Base-by-base conservation (phyloP, 176 grass and related monocot species). In the Phragmites australis region DNA sequence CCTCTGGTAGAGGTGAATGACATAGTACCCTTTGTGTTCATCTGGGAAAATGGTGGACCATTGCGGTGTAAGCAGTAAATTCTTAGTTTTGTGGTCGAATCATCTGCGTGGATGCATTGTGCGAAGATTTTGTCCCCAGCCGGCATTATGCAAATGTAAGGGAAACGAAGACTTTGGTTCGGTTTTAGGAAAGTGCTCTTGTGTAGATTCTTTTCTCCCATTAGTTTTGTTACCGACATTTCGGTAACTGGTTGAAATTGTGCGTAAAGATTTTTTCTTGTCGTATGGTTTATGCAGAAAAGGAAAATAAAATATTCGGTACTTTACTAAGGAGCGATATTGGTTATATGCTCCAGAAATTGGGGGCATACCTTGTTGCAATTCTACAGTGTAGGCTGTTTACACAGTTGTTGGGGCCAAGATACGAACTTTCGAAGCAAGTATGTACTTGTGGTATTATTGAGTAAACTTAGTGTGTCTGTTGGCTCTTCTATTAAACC, bases 361-460 rank as follows among this genome's bases (percentile, higher is more conserved):
- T 55, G 0, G 30, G 39, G 9, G 5, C 22, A 25, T 64, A 82
- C 0, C 12, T 69, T 81, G 10, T 27, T 46, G 23, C 37, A 22
- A 66, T 23, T 43, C 19, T 14, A n/a, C 45, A 44, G 14, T 39
- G 62, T 51, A 29, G 68, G 68, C 16, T 27, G 57, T 65, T 65
- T 83, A 16, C 2, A 1, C 70, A 65, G 80, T 53, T 17, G 45
- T 65, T 54, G 11, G 66, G 27, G 37, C 81, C 22, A 68, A 76
- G 14, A 57, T 65, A 11, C 23, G 26, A 76, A 34, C 48, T 84
- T 76, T 67, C 25, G 19, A 84, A 30, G 25, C 40, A 74, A 55
- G 30, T 12, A 29, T 61, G 74, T 22, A 44, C 32, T 18, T 60
- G 16, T 40, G 52, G 30, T 14, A 43, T 52, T 41, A 44, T 52